A percentile compares a stretch with the other conserved stretches of the same genome.
Evolutionary conservation across 1,284 basidiomycete genomes (phyloP).

Genomic region (Microbotryum violaceum): DNA sequence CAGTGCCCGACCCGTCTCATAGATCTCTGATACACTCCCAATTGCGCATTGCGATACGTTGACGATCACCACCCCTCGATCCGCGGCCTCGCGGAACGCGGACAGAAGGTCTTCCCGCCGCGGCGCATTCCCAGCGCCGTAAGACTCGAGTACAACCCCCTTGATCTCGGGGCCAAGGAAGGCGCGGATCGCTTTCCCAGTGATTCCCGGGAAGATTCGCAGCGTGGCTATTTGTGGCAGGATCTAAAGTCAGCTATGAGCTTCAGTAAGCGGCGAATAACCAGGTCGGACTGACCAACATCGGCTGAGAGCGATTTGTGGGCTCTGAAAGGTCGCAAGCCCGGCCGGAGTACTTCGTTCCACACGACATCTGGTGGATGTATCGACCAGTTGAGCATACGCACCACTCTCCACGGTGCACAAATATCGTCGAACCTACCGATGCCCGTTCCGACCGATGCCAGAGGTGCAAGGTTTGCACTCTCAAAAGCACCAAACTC

Average conservation of each 20-base stretch:
- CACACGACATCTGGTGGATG: conserved; percentile 56
- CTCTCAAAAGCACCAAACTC: conserved; percentile 79
- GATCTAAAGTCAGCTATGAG: not conserved
- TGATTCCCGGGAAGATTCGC: conserved; percentile 80
- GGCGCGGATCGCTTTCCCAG: conserved; percentile 58
- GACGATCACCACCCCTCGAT: conserved; percentile 70
- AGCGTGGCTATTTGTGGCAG: conserved; percentile 52
- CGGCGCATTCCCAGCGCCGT: conserved; percentile 63
- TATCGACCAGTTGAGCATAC: no score
- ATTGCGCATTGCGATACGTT: conserved; percentile 81
- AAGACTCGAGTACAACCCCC: conserved; percentile 72
- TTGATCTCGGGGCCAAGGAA: conserved; percentile 48
- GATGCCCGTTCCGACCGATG: conserved; percentile 86
- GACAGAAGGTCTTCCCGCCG: conserved; percentile 42
- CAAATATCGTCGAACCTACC: conserved; percentile 34
- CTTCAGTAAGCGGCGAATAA: not conserved
- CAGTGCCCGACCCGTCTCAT: conserved; percentile 71
- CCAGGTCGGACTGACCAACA: conserved; percentile 51
- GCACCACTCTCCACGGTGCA: no score
- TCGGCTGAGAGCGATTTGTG: conserved; percentile 73
- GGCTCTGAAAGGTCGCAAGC: conserved; percentile 63
- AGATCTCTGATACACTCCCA: conserved; percentile 43
- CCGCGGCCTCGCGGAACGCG: conserved; percentile 67
- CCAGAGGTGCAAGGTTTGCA: conserved; percentile 75
- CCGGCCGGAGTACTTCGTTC: conserved; percentile 72